Evolutionary conservation across 768 basidiomycete genomes (phyloP).

Genomic region (Myochromella boudieri): DNA sequence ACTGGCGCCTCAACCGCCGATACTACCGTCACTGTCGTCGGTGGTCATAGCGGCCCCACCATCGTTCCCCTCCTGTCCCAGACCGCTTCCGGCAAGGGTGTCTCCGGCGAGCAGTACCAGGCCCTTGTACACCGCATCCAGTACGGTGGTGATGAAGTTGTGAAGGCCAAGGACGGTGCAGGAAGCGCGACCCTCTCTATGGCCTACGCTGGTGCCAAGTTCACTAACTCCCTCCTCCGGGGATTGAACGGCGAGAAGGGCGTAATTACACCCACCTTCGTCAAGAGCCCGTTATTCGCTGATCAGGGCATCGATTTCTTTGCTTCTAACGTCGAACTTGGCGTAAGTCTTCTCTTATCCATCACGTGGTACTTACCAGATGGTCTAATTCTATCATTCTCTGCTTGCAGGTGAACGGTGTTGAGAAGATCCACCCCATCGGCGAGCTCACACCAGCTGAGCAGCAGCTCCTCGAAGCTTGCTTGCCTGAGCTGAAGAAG

Average conservation of each 20-base stretch:
- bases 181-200: slow-evolving; percentile 95
- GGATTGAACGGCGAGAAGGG: slow-evolving; percentile 89
- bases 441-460: slow-evolving; percentile 81
- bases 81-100: slow-evolving; percentile 60
- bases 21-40: slow-evolving; percentile 80
- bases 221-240: slow-evolving; percentile 77
- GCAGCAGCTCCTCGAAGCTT: slow-evolving; percentile 82
- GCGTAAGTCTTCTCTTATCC: slow-evolving; percentile 54
- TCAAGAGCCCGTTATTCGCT: slow-evolving; percentile 84
- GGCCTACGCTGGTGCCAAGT: slow-evolving; percentile 94
- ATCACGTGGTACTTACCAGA: background rate
- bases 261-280: slow-evolving; percentile 81
- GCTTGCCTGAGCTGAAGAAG: slow-evolving; percentile 91
- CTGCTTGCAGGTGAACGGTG: slow-evolving; percentile 66
- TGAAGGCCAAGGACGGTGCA: slow-evolving; percentile 95
- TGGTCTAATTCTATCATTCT: slow-evolving; percentile 5
- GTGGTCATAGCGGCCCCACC: slow-evolving; percentile 96
- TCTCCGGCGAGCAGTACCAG: slow-evolving; percentile 72
- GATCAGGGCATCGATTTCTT: slow-evolving; percentile 92
- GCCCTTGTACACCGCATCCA: slow-evolving; percentile 92
- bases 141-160: slow-evolving; percentile 97
- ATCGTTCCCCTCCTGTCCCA: slow-evolving; percentile 97
- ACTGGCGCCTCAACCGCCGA: slow-evolving; percentile 63
- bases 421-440: slow-evolving; percentile 88
- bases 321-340: slow-evolving; percentile 92